These are phyloP conservation scores for Starmerella potacharoeniae DNA, from an alignment of 805 yeast species.

Conservation along the genomic window DNA sequence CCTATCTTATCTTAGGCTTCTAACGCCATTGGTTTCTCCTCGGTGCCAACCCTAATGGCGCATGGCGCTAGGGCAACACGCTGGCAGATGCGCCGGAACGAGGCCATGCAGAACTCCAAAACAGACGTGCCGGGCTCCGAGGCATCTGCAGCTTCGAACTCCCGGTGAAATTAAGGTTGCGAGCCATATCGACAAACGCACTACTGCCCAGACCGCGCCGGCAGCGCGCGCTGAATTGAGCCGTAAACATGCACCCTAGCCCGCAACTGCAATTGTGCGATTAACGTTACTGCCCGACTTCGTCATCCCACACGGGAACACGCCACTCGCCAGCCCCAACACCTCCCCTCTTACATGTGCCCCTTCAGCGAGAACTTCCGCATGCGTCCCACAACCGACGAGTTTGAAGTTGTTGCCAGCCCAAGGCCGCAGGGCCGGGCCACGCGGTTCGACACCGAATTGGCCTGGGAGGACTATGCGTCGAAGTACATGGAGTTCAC, in stretches of 20 bases:
- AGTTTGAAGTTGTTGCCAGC: conserved; percentile 23
- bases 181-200: too few species aligned
- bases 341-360: conserved; percentile 10
- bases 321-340: not conserved
- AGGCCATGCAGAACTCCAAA: too few species aligned
- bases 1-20: too few species aligned
- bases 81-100: too few species aligned
- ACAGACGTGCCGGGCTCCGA: too few species aligned
- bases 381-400: conserved; percentile 16
- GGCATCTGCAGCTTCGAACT: too few species aligned
- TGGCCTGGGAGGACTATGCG: conserved; percentile 24
- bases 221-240: not conserved
- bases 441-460: conserved; percentile 17
- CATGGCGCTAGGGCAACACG: too few species aligned
- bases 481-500: conserved; percentile 56
- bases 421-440: not conserved
- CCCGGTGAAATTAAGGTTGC: too few species aligned
- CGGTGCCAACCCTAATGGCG: too few species aligned
- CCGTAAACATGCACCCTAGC: not conserved
- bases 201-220: not conserved
- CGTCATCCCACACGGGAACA: not conserved
- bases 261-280: not conserved
- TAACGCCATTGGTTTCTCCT: too few species aligned
- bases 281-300: not conserved
- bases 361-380: conserved; percentile 13